Conservation (phyloP, 495 filamentous ascomycete genomes). For the Aspergillus sclerotioniger region DNA sequence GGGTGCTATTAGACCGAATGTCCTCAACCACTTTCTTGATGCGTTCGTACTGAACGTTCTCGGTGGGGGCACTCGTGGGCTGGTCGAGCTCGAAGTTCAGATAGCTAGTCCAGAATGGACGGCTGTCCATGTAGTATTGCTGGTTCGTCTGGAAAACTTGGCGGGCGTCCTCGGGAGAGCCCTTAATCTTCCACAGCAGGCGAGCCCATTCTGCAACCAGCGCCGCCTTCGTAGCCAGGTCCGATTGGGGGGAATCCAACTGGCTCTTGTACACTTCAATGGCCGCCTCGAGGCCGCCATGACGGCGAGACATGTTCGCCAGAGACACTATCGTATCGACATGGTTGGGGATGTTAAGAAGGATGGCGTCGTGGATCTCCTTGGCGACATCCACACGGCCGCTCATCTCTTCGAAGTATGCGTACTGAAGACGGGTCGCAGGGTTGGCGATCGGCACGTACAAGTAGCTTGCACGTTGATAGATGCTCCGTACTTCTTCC, state of each 20-base stretch:
- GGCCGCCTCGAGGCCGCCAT: constrained; percentile 81
- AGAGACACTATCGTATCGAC: constrained; percentile 85
- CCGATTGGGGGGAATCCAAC: constrained; percentile 66
- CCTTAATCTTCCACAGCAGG: constrained; percentile 88
- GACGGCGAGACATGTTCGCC: constrained; percentile 84
- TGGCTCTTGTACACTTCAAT: constrained; percentile 81
- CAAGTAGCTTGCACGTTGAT: constrained; percentile 78
- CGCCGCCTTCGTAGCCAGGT: constrained; percentile 80
- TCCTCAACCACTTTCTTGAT: constrained; percentile 81
- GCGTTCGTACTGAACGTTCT: constrained; percentile 63
- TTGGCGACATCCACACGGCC: constrained; percentile 73
- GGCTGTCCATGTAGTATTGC: constrained; percentile 81
- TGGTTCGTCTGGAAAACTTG: constrained; percentile 80
- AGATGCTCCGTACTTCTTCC: constrained; percentile 91
- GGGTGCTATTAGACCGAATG: constrained; percentile 69
- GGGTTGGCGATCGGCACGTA: constrained; percentile 83
- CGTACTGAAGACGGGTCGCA: constrained; percentile 81
- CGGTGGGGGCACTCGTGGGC: constrained; percentile 65
- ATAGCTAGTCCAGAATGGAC: constrained; percentile 90
- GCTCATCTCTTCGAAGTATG: constrained; percentile 87
- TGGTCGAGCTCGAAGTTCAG: constrained; percentile 88
- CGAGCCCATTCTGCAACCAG: constrained; percentile 88
- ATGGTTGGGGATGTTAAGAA: constrained; percentile 67
- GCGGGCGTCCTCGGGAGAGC: constrained; percentile 78
- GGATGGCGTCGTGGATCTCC: constrained; percentile 79